Evolutionary conservation across 345 rosid genomes (phyloP).

Genomic region (Eucalyptus pauciflora): DNA sequence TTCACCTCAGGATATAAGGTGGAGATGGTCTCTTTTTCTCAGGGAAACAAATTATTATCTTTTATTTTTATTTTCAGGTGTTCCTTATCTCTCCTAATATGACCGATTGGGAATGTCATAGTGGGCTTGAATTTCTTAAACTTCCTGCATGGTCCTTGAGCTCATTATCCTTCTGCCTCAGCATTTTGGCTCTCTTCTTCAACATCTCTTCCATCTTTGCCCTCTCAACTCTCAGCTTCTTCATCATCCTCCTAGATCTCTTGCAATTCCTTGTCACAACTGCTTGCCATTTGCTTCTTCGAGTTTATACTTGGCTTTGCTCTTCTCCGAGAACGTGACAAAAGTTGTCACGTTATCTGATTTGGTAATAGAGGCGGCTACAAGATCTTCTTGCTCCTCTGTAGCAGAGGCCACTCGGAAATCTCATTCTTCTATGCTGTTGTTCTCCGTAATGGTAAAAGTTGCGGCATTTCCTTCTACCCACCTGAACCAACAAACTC

Average conservation of each 20-base stretch:
- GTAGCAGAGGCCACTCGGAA: too few relatives aligned
- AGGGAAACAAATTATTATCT: neutral
- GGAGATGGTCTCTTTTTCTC: conserved; percentile 66
- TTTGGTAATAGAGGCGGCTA: too few relatives aligned
- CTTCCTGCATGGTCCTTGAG: conserved; percentile 26
- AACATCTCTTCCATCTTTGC: neutral
- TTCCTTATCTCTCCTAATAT: conserved; percentile 42
- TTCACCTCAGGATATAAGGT: conserved; percentile 70
- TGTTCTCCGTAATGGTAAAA: too few relatives aligned
- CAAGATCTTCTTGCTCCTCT: too few relatives aligned
- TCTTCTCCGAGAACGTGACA: too few relatives aligned
- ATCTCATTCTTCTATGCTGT: too few relatives aligned
- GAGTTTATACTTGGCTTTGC: neutral
- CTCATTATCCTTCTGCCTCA: neutral
- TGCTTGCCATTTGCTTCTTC: neutral
- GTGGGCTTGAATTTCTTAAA: conserved; percentile 73
- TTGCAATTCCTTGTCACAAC: neutral
- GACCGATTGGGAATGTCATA: conserved; percentile 40
- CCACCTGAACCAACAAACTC: too few relatives aligned
- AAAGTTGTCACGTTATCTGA: too few relatives aligned
- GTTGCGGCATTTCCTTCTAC: too few relatives aligned
- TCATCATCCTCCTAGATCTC: neutral
- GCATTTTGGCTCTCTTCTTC: neutral
- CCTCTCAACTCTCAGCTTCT: neutral
- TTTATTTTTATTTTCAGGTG: conserved; percentile 29